Percentiles rank a stretch among this genome's conserved stretches.
phyloP scores from a whole-genome alignment of 78 protist species.

The Dictyostelium firmibasis region DNA sequence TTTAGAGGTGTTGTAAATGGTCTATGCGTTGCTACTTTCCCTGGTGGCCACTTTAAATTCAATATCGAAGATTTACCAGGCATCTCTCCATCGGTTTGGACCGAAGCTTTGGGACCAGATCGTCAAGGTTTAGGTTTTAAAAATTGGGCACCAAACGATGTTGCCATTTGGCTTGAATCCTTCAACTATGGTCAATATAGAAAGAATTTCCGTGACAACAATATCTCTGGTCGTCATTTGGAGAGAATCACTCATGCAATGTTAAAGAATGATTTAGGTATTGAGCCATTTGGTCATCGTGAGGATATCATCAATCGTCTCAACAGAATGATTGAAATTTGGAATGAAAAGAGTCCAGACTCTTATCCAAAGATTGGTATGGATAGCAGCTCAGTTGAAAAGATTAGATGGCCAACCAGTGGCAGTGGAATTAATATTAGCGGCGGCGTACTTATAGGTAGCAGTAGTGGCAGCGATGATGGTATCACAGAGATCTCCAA shows the following conservation, averaged over 20 bases:
- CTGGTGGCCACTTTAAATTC: constrained; percentile 8
- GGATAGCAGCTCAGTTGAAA: not conserved
- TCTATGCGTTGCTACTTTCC: constrained; percentile 35
- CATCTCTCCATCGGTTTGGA: constrained; percentile 56
- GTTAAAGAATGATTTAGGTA: constrained; percentile 41
- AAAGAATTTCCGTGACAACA: constrained; percentile 64
- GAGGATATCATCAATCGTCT: constrained; percentile 46
- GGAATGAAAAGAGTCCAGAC: constrained; percentile 5
- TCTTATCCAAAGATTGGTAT: not conserved
- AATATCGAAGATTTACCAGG: constrained; percentile 25
- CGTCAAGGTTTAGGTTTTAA: constrained; percentile 4
- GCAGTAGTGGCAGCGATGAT: not conserved
- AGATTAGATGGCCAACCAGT: not conserved
- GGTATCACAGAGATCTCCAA: not conserved
- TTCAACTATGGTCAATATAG: constrained; percentile 53
- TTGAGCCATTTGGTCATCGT: constrained; percentile 61
- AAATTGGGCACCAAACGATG: constrained; percentile 57
- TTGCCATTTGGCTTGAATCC: constrained; percentile 49
- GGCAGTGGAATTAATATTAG: not conserved
- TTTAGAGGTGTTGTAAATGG: constrained; percentile 22
- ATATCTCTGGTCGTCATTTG: constrained; percentile 66
- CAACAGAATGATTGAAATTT: constrained; percentile 31
- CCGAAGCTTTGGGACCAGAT: constrained; percentile 21
- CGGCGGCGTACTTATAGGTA: not conserved
- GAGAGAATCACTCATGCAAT: not conserved